Evolutionary conservation across 1,284 basidiomycete genomes (phyloP), one percentile per base, ranked within the genome.

Genomic region (Heliocybe sulcata): DNA sequence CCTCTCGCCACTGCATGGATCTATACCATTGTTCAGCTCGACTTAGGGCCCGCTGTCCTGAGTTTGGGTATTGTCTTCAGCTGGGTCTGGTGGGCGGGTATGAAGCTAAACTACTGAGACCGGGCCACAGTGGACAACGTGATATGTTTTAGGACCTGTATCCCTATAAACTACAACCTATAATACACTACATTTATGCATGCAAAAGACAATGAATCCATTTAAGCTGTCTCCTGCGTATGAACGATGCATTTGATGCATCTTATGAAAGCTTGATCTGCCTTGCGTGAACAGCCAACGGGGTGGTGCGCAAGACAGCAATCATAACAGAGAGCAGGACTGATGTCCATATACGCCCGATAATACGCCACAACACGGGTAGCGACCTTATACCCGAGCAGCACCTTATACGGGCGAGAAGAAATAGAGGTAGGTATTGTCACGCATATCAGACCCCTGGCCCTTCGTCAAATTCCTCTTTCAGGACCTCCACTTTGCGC

Each of bases 391-490:
- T 59, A 75, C 80, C 82, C 80, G 80, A 65, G 74, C 69, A 84
- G 88, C 85, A 90, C 88, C 88, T 90, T 86, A 54, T 86, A 87
- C 82, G 76, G 88, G 87, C 88, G 78, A 59, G 48, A 22, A 47
- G 20, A 20, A 9, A 35, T 35, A 9, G 9, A 16, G 33, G 9
- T 35, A 16, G 33, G 20, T 19, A 47, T 9, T 20, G 10, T 19
- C n/a, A 48, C 35, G 23, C 49, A 48, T 38, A 52, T 74, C 65
- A 83, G 52, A 79, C 67, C 6, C 78, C 80, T 53, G 77, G 75
- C 54, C 77, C 80, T 65, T 81, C 72, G 63, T 89, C 87, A 51
- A 90, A 71, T 65, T 85, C 81, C 57, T 70, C 70, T 1, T 73
- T 65, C 35, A 90, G 67, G 22, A 81, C 62, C 56, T 86, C 82